Evolutionary conservation across 305 asterid genomes (phyloP).

Genomic region (Fraxinus sp.): DNA sequence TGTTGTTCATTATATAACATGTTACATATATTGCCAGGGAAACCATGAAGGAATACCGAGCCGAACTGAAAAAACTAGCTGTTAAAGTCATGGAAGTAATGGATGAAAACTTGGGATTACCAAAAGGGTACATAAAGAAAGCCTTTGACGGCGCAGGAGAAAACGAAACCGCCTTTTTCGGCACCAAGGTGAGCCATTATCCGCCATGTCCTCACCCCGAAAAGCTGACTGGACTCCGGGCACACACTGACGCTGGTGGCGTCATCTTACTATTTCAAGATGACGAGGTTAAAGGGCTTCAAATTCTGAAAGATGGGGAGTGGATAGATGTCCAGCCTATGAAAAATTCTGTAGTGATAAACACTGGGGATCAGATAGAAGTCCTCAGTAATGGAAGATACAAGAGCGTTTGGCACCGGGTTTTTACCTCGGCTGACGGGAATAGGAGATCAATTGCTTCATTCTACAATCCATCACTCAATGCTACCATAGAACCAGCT

Average conservation of each 20-base stretch:
- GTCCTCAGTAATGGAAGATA: conserved; percentile 78
- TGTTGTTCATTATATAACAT: background rate
- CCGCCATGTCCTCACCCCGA: conserved; percentile 83
- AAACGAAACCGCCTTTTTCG: conserved; percentile 54
- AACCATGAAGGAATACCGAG: conserved; percentile 71
- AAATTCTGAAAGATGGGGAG: conserved; percentile 62
- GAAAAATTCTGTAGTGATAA: conserved; percentile 65
- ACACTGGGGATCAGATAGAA: conserved; percentile 87
- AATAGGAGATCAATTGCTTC: conserved; percentile 84
- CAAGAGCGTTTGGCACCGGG: conserved; percentile 86
- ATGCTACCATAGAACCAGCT: conserved; percentile 76
- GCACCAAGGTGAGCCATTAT: conserved; percentile 90
- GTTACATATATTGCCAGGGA: conserved; percentile 46
- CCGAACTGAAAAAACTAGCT: conserved; percentile 64
- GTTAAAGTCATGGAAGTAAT: conserved; percentile 61
- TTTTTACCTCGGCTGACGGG: conserved; percentile 49
- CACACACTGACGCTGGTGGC: conserved; percentile 95
- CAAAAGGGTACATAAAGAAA: conserved; percentile 58
- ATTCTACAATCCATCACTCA: conserved; percentile 67
- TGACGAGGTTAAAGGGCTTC: conserved; percentile 69
- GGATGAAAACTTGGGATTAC: conserved; percentile 75
- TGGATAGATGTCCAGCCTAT: conserved; percentile 86
- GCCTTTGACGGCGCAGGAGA: conserved; percentile 56
- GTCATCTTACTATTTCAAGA: conserved; percentile 77
- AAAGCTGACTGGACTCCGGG: conserved; percentile 68